These are phyloP conservation scores for Aspergillus sp. DNA, from an alignment of 2,329 filamentous ascomycete genomes.

Conservation along the genomic window DNA sequence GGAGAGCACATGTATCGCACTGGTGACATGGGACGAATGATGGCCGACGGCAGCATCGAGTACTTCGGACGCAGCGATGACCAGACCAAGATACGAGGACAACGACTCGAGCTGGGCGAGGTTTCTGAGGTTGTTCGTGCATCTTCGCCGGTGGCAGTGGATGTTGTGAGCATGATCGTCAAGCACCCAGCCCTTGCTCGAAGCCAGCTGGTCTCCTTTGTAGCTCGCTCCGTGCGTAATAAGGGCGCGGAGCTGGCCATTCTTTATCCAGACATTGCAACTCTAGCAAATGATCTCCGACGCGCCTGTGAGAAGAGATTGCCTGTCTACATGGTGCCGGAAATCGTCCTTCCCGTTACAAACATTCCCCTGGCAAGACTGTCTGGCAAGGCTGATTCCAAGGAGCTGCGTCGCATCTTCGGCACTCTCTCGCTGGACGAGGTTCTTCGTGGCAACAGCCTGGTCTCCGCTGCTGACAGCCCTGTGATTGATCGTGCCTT, in stretches of 20 bases:
- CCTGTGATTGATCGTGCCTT: not conserved
- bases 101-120: slow-evolving; percentile 12
- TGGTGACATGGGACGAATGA: slow-evolving; percentile 14
- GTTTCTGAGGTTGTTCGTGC: slow-evolving; percentile 11
- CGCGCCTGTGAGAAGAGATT: slow-evolving; percentile 7
- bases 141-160: not conserved
- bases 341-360: not conserved
- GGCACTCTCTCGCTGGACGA: no score
- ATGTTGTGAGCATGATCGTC: no score
- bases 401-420: no score
- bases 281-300: not conserved
- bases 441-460: no score
- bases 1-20: slow-evolving; percentile 10
- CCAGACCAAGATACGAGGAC: slow-evolving; percentile 13
- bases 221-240: no score
- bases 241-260: no score
- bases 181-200: no score
- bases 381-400: slow-evolving; percentile 3
- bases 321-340: slow-evolving; percentile 17
- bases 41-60: slow-evolving; percentile 14
- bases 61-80: slow-evolving; percentile 11
- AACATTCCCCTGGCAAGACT: slow-evolving; percentile 12
- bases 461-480: no score
- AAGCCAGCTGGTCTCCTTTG: no score
- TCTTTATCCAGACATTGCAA: no score